phyloP scores from a whole-genome alignment of 2,329 filamentous ascomycete species.

The Zymoseptoria pseudotritici region DNA sequence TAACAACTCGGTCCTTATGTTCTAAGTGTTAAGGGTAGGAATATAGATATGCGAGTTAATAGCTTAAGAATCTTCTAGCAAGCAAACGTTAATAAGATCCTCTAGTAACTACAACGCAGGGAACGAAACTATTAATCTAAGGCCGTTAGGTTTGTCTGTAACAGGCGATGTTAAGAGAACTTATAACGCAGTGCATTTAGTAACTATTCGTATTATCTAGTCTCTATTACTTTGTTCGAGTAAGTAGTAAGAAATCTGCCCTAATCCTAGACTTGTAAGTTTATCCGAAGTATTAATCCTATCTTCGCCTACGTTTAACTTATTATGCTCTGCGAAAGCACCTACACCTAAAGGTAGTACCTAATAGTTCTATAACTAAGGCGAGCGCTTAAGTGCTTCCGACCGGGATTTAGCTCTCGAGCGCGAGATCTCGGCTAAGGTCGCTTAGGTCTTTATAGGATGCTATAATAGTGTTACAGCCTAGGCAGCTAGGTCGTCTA shows the following conservation, averaged over 20 bases:
- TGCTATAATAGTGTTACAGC: neutral
- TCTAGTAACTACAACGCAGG: slow-evolving; percentile 53
- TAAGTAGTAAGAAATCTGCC: slow-evolving; percentile 14
- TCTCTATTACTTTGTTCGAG: slow-evolving; percentile 18
- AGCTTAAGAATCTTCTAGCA: slow-evolving; percentile 46
- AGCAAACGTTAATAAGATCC: slow-evolving; percentile 51
- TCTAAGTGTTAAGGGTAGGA: slow-evolving; percentile 48
- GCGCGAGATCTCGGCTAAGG: too few species aligned
- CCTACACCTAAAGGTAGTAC: slow-evolving; percentile 17
- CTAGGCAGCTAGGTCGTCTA: slow-evolving; percentile 13
- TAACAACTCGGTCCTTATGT: slow-evolving; percentile 50
- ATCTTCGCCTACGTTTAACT: slow-evolving; percentile 20
- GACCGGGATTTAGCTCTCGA: slow-evolving; percentile 1
- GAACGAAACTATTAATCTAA: slow-evolving; percentile 48
- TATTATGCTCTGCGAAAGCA: slow-evolving; percentile 17
- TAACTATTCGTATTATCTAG: slow-evolving; percentile 22
- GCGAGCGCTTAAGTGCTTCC: slow-evolving; percentile 18
- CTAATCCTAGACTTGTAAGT: slow-evolving; percentile 18
- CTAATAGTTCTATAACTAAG: slow-evolving; percentile 17
- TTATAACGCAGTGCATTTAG: slow-evolving; percentile 7
- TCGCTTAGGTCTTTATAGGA: too few species aligned
- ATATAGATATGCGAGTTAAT: slow-evolving; percentile 54
- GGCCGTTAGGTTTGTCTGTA: too few species aligned
- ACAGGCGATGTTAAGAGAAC: slow-evolving; percentile 13
- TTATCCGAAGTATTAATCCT: slow-evolving; percentile 17